phyloP scores from a whole-genome alignment of 2,329 filamentous ascomycete species.

The Fusarium piperis region DNA sequence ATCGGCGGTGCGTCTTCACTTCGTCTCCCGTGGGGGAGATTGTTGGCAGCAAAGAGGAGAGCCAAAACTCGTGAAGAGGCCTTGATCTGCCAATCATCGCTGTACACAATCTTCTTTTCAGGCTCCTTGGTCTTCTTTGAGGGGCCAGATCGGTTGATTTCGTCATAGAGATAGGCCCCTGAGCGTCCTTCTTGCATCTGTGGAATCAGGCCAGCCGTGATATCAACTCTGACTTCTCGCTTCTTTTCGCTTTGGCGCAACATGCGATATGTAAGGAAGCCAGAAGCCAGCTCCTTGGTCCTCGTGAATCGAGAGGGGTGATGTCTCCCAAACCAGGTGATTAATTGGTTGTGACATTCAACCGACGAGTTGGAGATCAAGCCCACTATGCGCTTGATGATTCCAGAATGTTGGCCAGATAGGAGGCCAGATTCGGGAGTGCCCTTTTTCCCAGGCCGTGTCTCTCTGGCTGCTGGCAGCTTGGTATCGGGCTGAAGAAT shows the following conservation, averaged over 20 bases:
- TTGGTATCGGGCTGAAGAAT: conserved; percentile 47
- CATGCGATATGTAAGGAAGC: conserved; percentile 84
- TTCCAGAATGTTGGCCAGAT: conserved; percentile 78
- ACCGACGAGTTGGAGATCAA: conserved; percentile 79
- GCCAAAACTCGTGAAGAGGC: conserved; percentile 83
- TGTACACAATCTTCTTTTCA: conserved; percentile 70
- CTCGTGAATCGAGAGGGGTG: conserved; percentile 73
- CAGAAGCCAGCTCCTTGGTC: conserved; percentile 79
- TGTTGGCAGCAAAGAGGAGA: conserved; percentile 85
- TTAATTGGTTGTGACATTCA: conserved; percentile 79
- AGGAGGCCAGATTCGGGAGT: conserved; percentile 53
- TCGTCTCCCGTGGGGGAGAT: conserved; percentile 54
- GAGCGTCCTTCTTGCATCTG: conserved; percentile 73
- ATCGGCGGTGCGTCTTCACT: conserved; percentile 35
- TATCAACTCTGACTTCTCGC: conserved; percentile 66
- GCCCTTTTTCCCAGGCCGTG: conserved; percentile 23
- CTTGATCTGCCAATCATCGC: conserved; percentile 90
- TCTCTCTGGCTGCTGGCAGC: conserved; percentile 8
- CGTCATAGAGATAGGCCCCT: conserved; percentile 79
- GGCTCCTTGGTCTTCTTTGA: conserved; percentile 66
- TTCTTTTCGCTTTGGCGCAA: conserved; percentile 76
- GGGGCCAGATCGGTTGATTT: conserved; percentile 66
- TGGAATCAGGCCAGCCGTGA: conserved; percentile 75
- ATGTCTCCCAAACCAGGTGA: conserved; percentile 81
- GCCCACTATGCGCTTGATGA: conserved; percentile 86